Percentiles rank a stretch among this genome's conserved stretches.
These are phyloP conservation scores for Urtica urens DNA, from an alignment of 306 rosid genomes.

Conservation along the genomic window DNA sequence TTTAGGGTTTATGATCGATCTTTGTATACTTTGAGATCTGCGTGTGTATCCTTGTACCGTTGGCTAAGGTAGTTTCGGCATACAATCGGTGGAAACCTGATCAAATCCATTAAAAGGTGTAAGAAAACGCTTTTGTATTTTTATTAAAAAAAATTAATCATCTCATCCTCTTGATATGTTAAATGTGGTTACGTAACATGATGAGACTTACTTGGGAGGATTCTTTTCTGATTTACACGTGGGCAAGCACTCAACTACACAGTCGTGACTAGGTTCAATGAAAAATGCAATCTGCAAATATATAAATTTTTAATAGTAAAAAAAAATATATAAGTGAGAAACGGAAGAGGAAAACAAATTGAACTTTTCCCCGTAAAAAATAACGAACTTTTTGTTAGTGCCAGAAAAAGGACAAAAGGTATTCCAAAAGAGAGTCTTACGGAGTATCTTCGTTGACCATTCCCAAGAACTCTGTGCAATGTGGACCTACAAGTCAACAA, in stretches of 20 bases:
- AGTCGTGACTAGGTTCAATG: constrained; percentile 70
- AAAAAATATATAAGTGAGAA: too few species aligned
- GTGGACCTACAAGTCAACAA: constrained; percentile 61
- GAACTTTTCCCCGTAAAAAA: not conserved
- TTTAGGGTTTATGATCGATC: constrained; percentile 15
- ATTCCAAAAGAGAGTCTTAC: constrained; percentile 38
- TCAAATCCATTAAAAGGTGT: constrained; percentile 1
- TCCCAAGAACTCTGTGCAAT: constrained; percentile 77
- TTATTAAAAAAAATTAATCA: too few species aligned
- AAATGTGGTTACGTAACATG: not conserved
- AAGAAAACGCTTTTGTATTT: too few species aligned
- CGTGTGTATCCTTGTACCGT: constrained; percentile 64
- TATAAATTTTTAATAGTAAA: not conserved
- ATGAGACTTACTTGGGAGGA: constrained; percentile 70
- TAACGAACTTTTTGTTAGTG: too few species aligned
- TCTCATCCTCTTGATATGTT: too few species aligned
- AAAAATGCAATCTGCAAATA: constrained; percentile 66
- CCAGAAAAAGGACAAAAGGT: too few species aligned
- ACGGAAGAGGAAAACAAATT: not conserved
- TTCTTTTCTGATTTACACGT: constrained; percentile 71
- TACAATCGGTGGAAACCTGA: constrained; percentile 67
- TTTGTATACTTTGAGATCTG: constrained; percentile 35
- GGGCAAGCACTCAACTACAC: constrained; percentile 79
- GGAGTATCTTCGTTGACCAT: constrained; percentile 76
- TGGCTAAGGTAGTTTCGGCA: constrained; percentile 48